A percentile compares a stretch with the other conserved stretches of the same genome.
Evolutionary conservation across 805 yeast genomes (phyloP).

Genomic region (Wickerhamiella azyma): DNA sequence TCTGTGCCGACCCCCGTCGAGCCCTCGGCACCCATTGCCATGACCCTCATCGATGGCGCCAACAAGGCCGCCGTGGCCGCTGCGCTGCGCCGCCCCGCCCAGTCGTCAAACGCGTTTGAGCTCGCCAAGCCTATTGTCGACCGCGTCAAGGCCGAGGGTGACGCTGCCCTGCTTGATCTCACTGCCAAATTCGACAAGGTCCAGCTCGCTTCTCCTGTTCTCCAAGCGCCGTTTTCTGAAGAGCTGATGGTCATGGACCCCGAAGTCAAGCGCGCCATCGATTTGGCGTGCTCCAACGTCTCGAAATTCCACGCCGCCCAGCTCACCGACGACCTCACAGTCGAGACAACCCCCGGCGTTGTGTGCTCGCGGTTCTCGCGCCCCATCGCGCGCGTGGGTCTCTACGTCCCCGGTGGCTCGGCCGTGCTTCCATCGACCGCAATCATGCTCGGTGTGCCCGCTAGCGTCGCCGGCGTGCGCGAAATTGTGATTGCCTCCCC

Average conservation of each 20-base stretch:
- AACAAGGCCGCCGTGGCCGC: conserved; percentile 34
- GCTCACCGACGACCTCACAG: conserved; percentile 50
- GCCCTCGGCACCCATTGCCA: conserved; percentile 13
- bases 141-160: conserved; percentile 65
- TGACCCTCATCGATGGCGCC: conserved; percentile 25
- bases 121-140: conserved; percentile 83
- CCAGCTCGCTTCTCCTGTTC: conserved; percentile 50
- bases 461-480: conserved; percentile 91
- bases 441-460: conserved; percentile 96
- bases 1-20: conserved; percentile 1
- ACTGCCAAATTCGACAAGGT: conserved; percentile 90
- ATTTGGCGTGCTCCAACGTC: conserved; percentile 77
- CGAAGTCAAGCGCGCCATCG: conserved; percentile 73
- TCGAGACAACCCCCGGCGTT: conserved; percentile 92
- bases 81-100: conserved; percentile 87
- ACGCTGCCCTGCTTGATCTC: conserved; percentile 71
- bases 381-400: conserved; percentile 87
- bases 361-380: conserved; percentile 87
- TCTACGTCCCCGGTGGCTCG: conserved; percentile 97
- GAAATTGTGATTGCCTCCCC: conserved; percentile 91
- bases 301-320: conserved; percentile 91
- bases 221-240: conserved; percentile 76
- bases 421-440: conserved; percentile 97
- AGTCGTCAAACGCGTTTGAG: conserved; percentile 84
- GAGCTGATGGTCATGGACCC: conserved; percentile 59